These are phyloP conservation scores for Cyclocybe cylindracea DNA, from an alignment of 768 basidiomycete genomes.

Conservation along the genomic window DNA sequence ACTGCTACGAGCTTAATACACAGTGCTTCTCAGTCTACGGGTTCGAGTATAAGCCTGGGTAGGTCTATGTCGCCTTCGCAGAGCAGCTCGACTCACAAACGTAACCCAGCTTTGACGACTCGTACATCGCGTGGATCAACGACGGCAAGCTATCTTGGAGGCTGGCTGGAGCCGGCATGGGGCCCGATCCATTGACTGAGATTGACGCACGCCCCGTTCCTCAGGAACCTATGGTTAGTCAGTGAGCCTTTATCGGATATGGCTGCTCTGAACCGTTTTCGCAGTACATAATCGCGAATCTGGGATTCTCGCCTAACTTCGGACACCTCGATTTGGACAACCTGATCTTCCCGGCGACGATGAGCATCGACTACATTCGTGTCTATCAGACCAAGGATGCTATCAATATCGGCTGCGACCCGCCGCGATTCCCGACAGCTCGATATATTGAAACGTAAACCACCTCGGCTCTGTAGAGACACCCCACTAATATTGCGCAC, in stretches of 20 bases:
- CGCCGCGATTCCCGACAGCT: constrained; percentile 67
- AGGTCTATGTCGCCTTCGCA: constrained; percentile 5
- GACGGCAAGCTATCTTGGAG: constrained; percentile 66
- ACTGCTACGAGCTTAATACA: constrained; percentile 55
- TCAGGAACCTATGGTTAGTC: constrained; percentile 72
- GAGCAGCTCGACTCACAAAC: not conserved
- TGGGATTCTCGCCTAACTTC: constrained; percentile 80
- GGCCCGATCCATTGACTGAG: constrained; percentile 46
- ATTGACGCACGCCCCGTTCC: constrained; percentile 66
- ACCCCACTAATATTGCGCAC: not conserved
- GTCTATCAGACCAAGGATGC: constrained; percentile 75
- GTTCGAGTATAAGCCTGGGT: constrained; percentile 55
- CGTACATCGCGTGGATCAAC: constrained; percentile 78
- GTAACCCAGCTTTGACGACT: constrained; percentile 23
- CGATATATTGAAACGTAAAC: constrained; percentile 62
- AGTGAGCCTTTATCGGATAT: not conserved
- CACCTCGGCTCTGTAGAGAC: not conserved
- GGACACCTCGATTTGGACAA: constrained; percentile 58
- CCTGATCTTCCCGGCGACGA: constrained; percentile 63
- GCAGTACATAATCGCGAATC: constrained; percentile 56
- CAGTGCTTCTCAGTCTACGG: constrained; percentile 39
- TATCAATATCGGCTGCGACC: constrained; percentile 80
- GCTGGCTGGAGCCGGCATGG: constrained; percentile 58
- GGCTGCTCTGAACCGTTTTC: not conserved
- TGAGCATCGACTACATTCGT: constrained; percentile 82